phyloP scores from a whole-genome alignment of 768 basidiomycete genomes.

The Mycena vulgaris region DNA sequence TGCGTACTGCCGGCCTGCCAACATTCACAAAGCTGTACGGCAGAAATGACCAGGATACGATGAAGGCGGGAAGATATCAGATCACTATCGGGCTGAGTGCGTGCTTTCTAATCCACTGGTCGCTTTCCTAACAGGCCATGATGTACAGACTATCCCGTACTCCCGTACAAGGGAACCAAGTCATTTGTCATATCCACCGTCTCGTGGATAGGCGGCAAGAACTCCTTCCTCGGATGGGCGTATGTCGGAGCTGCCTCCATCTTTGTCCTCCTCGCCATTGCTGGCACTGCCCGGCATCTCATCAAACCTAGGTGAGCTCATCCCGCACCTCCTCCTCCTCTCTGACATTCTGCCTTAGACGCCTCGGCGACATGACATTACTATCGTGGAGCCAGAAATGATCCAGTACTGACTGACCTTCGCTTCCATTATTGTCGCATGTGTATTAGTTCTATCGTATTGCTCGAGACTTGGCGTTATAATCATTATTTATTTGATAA shows the following conservation, averaged over 20 bases:
- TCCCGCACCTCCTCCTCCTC: constrained; percentile 13
- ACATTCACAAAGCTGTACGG: constrained; percentile 97
- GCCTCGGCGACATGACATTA: constrained; percentile 89
- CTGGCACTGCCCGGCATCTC: constrained; percentile 92
- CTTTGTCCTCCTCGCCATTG: constrained; percentile 89
- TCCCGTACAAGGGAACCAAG: constrained; percentile 93
- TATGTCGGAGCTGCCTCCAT: constrained; percentile 92
- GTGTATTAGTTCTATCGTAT: constrained; percentile 35
- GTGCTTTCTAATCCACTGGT: too few species aligned
- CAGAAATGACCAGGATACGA: constrained; percentile 84
- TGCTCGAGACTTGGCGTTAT: constrained; percentile 31
- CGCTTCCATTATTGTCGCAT: constrained; percentile 35
- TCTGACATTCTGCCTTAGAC: constrained; percentile 59
- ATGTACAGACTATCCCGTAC: constrained; percentile 91
- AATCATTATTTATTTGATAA: constrained; percentile 36
- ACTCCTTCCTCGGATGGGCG: constrained; percentile 98
- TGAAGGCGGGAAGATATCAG: constrained; percentile 82
- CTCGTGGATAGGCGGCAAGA: constrained; percentile 99
- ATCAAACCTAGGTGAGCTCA: constrained; percentile 87
- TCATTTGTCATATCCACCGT: constrained; percentile 97
- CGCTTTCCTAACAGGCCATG: too few species aligned
- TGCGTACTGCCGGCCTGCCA: constrained; percentile 97
- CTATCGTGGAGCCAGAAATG: constrained; percentile 85
- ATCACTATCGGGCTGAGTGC: constrained; percentile 87
- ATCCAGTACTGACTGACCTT: neutral